Conservation (phyloP, 139 green algal genomes). For the Volvox africanus region DNA sequence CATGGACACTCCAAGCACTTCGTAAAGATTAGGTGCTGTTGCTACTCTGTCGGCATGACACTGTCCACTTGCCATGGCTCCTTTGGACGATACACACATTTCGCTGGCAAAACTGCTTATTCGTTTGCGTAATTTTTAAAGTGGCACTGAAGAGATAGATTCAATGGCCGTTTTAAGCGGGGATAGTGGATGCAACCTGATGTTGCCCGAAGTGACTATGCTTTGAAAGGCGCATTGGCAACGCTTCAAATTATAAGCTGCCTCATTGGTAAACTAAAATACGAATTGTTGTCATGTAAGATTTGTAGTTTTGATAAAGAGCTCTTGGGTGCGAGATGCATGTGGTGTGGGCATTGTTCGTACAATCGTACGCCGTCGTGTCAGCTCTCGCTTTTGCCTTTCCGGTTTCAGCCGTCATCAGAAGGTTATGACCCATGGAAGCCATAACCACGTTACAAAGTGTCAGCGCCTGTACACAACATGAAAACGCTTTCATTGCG, state of each 20-base stretch:
- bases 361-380: not conserved
- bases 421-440: not conserved
- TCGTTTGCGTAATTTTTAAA: no score
- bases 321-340: not conserved
- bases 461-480: no score
- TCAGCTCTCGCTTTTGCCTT: not conserved
- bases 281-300: not conserved
- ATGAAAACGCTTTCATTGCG: no score
- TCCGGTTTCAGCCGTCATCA: not conserved
- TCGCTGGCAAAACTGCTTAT: not conserved
- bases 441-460: not conserved
- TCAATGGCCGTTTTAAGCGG: no score
- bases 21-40: not conserved
- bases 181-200: no score
- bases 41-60: not conserved
- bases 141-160: no score
- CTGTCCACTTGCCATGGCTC: not conserved
- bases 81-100: not conserved
- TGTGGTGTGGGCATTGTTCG: not conserved
- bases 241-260: no score
- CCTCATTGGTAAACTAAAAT: no score
- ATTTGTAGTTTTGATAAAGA: not conserved
- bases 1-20: constrained; percentile 10
- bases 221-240: no score
- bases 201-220: no score